Base-by-base conservation (phyloP, 2,329 filamentous ascomycete species). In the Graphiopsis chlorocephala region DNA sequence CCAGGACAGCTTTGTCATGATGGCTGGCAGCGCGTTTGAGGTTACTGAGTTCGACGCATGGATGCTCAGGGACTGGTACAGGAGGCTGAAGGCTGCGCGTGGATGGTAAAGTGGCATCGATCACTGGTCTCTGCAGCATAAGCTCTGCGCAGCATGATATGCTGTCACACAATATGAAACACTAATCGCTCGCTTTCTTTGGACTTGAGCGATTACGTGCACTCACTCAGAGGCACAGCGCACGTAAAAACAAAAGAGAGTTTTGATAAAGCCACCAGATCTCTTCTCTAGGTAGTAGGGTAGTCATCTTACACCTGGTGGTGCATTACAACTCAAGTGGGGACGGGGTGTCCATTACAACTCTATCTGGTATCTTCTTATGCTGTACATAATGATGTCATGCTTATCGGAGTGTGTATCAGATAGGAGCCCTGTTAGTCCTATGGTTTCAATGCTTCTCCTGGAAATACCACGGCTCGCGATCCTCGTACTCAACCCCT, bases 21-120 rank as follows among this genome's bases (percentile, higher is more conserved):
- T 77, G 58, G 80, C 81, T 50, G 81, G 81, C 2, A 78, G 77
- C 50, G 73, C 81, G 0, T 72, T 69, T 17, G 64, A 75, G 53
- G 75, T 83, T 23, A 83, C 81, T 2, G 80, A 83, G 52, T 83
- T 83, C 58, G 81, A 83, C 62, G 79, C 78, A 15, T 83, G 81
- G 81, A 83, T 83, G 80, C 68, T 79, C 42, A 71, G 80, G 1
- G 79, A 82, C 69, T 83, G 80, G 79, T 83, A 79, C 80, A 75
- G 75, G 67, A 73, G 76, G 35, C 4, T 64, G 45, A 64, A 64
- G 48, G 47, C 47, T 17, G 63, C 25, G 28, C 63, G 63, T 20
- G 56, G 33, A 10, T 64, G 63, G 63, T 64, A 42, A 25, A 64
- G 20, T 2, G 6, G 11, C 17, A 10, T 42, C 8, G 17, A 20